phyloP scores from a whole-genome alignment of 2,329 filamentous ascomycete genomes.

The Orbilia ellipsospora region DNA sequence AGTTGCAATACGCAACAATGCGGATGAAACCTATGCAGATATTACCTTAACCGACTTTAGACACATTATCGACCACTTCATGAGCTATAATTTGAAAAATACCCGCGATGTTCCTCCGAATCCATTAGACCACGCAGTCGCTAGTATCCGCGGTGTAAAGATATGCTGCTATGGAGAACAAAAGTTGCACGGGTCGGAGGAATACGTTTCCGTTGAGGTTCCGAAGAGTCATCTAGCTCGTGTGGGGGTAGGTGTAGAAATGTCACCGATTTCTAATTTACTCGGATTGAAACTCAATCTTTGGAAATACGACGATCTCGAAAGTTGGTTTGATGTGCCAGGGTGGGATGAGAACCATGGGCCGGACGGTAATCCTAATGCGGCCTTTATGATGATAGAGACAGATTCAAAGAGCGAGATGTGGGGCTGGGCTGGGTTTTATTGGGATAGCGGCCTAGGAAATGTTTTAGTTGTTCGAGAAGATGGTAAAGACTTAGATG shows the following conservation, averaged over 20 bases:
- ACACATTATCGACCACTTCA: conserved; percentile 7
- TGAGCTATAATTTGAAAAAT: neutral
- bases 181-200: neutral
- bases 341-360: neutral
- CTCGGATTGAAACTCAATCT: neutral
- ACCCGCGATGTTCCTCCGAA: neutral
- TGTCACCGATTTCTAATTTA: neutral
- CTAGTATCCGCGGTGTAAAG: neutral
- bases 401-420: neutral
- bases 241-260: too few species aligned
- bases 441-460: neutral
- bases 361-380: neutral
- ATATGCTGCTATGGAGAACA: neutral
- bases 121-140: neutral
- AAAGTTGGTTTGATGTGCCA: neutral
- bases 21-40: neutral
- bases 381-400: neutral
- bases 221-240: too few species aligned
- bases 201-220: neutral
- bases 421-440: neutral
- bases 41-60: conserved; percentile 8
- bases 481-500: neutral
- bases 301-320: neutral
- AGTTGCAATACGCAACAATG: neutral
- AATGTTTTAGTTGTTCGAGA: neutral